Evolutionary conservation across 306 rosid species (phyloP), one percentile per base, ranked within the genome.

Genomic region (Corylus americana): DNA sequence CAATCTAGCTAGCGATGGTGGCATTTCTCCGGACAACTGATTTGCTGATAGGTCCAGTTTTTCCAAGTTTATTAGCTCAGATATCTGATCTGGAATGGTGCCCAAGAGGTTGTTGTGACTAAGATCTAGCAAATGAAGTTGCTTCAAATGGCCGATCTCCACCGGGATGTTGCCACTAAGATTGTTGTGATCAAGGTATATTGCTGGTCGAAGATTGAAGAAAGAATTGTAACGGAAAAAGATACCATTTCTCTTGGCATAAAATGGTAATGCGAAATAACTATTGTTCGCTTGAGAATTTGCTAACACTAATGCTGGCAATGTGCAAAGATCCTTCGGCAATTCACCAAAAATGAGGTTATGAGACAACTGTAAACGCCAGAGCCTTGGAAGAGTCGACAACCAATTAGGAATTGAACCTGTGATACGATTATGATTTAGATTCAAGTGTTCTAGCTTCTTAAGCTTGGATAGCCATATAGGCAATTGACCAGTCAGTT

Each of bases 321-420:
- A 20, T 61, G 54, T n/a, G 14, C 78, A 75, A 59, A 75, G 71
- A 47, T 75, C 78, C 11, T 61, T 27, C 0, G 31, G 45, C 3
- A 61, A 44, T 75, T 75, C 78, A 45, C n/a, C 70, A 8, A n/a
- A 45, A 14, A 75, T 14, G n/a, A 25, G 59, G 47, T 74, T 74
- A 35, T 16, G 2, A 17, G 17, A 5, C 29, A 75, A 59, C 11
- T 59, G 8, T 45, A 75, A 22, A 25, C 1, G 3, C 9, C 13
- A 55, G 11, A 75, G 78, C 45, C 55, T 75, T 7, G 78, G 70
- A 59, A 59, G 57, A 57, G 57, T 75, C 5, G 11, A 66, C 78
- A 75, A 59, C 71, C 78, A 75, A 45, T 45, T 31, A 4, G 70
- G 78, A 59, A 75, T 16, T 59, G 78, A 7, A 35, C 71, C 78